Base-by-base conservation (phyloP, 345 rosid genomes). In the Alliaria petiolata region DNA sequence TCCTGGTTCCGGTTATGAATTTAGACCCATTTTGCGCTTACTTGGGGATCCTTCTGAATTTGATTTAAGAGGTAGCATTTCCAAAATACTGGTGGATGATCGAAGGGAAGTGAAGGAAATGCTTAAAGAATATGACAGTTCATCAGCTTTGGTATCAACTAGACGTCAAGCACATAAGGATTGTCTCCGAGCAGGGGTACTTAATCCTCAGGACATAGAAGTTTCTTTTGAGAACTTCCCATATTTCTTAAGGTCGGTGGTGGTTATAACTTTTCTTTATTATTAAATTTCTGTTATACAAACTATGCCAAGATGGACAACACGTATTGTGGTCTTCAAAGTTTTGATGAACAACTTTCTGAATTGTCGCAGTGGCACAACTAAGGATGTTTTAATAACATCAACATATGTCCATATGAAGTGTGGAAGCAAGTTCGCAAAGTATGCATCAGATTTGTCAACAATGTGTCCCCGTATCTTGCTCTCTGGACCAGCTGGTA, bases 401-500 rank as follows among this genome's bases (percentile, higher is more conserved):
- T 82, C 92, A n/a, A 87, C 92, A 15, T 89, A 82, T 72, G 70
- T 86, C 43, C 95, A 85, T 71, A 82, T 95, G 86, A 95, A 87
- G 83, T 84, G 92, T 78, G 67, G 35, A 76, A 81, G 82, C 79
- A 78, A 87, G 65, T 82, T 83, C 69, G 78, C 76, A 10, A 87
- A 95, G 79, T 88, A 80, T 65, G 79, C 92, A 12, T 81, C 84
- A 6, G 89, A 83, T 12, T 85, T 95, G 47, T 75, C 97, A 6
- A 86, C 91, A 9, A 76, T 69, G 83, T 85, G 60, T 76, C 98
- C 98, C 15, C 98, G 99, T 60, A 84, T 95, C 71, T 76, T 95
- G 66, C 82, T 95, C 70, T 88, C 93, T 53, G 99, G 99, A 74
- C 99, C 98, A 70, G 88, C 99, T 65, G 99, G 99, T 95, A 80